Evolutionary conservation across 345 rosid genomes (phyloP), one percentile per base, ranked within the genome.

Genomic region (Draba incana): DNA sequence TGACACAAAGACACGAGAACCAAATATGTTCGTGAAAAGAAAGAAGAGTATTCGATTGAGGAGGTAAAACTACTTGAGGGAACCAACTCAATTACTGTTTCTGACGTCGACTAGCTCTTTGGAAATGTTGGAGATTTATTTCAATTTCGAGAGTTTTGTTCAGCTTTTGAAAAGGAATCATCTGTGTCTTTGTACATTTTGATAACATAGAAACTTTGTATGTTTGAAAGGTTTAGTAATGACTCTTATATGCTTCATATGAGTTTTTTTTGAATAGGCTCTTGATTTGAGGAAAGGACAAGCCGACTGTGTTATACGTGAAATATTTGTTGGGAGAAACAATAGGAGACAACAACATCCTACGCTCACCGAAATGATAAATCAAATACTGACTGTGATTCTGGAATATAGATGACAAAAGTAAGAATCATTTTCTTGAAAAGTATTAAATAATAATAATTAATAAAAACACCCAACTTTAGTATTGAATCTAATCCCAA

Each of bases 81-180:
- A 44, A 77, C 71, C 42, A 31, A 47, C 74, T 80, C 82, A 80
- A 75, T 62, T 47, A 64, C 74, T 68, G 82, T 88, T 46, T 83
- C 85, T 15, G 92, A 87, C 37, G 44, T 85, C 66, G 89, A 88
- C 43, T 64, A 90, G 45, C 58, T 83, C 57, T 77, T 85, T 54
- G 81, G 85, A 67, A 70, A 77, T 78, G 85, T 68, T 58, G 99
- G 96, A 41, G 74, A 80, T 31, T 86, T 82, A 59, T 73, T 94
- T 63, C 99, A 90, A 64, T 91, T 94, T 70, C 54, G 87, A 41
- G 91, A 88, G 70, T 94, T 94, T 71, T 88, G 91, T 80, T 76
- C 85, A 43, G 82, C 95, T 76, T 94, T 94, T 78, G 84, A 83
- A 45, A 70, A 82, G 97, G 99, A 84, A 80, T 57, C 20, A 11